Percentiles rank a stretch among this genome's conserved stretches.
phyloP scores from a whole-genome alignment of 2,329 filamentous ascomycete species.

The Colletotrichum truncatum region DNA sequence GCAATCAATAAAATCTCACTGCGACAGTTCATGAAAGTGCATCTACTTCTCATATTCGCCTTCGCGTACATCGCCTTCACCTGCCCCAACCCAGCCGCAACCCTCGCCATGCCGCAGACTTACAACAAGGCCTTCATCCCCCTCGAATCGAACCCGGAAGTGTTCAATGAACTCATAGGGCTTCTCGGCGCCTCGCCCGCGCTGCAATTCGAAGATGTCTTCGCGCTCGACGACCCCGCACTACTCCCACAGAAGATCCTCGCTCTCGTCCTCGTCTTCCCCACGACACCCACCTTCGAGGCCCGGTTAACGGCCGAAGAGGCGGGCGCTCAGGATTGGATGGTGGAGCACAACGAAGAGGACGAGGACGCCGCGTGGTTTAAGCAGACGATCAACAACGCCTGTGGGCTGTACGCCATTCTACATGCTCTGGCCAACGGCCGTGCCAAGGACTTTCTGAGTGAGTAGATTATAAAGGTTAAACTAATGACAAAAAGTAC shows the following conservation, averaged over 20 bases:
- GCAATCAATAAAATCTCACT: too few relatives aligned
- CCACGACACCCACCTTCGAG: conserved; percentile 70
- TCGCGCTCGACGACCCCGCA: conserved; percentile 73
- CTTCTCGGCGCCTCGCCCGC: conserved; percentile 67
- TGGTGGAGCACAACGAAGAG: conserved; percentile 45
- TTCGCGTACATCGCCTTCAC: not conserved
- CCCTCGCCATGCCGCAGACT: conserved; percentile 11
- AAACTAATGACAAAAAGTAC: not conserved
- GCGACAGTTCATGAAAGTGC: not conserved
- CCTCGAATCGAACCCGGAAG: conserved; percentile 64
- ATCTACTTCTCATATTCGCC: not conserved
- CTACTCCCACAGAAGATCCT: conserved; percentile 66
- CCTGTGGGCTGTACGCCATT: conserved; percentile 75
- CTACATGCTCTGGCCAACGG: conserved; percentile 73
- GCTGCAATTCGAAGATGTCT: conserved; percentile 75
- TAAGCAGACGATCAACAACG: conserved; percentile 77
- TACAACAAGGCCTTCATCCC: conserved; percentile 40
- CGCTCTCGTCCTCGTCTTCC: conserved; percentile 75
- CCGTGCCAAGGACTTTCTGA: conserved; percentile 33
- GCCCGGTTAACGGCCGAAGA: conserved; percentile 51
- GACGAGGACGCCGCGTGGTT: conserved; percentile 76
- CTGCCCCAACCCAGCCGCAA: not conserved
- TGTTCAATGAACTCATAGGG: conserved; percentile 72
- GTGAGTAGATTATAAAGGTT: too few relatives aligned
- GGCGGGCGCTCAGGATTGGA: conserved; percentile 24